Evolutionary conservation across 2,329 filamentous ascomycete genomes (phyloP).

Genomic region (Botrytis fragariae): DNA sequence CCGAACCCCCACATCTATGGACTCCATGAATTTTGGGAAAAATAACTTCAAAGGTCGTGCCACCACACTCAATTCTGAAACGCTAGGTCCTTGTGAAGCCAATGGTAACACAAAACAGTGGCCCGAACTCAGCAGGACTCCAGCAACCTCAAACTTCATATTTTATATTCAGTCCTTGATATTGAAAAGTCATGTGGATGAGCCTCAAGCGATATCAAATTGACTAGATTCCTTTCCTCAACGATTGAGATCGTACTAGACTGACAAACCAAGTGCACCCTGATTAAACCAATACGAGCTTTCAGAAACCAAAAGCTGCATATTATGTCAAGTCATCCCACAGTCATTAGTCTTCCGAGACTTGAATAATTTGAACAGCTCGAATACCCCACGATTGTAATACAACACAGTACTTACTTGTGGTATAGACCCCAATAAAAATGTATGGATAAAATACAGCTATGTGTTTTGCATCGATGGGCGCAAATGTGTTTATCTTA

Average conservation of each 20-base stretch:
- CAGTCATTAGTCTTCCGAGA: neutral
- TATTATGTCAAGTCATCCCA: neutral
- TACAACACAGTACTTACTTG: neutral
- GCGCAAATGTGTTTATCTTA: too few relatives aligned
- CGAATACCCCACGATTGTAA: neutral
- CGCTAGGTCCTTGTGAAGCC: neutral
- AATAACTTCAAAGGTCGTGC: neutral
- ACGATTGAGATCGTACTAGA: neutral
- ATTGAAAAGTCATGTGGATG: neutral
- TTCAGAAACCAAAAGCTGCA: neutral
- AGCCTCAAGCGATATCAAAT: neutral
- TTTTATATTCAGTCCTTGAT: neutral
- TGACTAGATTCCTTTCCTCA: neutral
- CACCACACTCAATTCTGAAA: slow-evolving; percentile 5
- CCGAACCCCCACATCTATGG: neutral
- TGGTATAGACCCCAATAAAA: neutral
- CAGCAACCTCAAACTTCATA: neutral
- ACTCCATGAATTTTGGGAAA: neutral
- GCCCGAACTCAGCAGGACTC: neutral
- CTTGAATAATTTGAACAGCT: neutral
- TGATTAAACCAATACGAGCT: neutral
- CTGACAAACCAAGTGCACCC: neutral
- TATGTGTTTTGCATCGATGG: neutral
- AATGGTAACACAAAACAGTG: neutral
- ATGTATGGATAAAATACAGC: neutral